Conservation (phyloP, 2,329 filamentous ascomycete genomes). For the Phialophora tarda region DNA sequence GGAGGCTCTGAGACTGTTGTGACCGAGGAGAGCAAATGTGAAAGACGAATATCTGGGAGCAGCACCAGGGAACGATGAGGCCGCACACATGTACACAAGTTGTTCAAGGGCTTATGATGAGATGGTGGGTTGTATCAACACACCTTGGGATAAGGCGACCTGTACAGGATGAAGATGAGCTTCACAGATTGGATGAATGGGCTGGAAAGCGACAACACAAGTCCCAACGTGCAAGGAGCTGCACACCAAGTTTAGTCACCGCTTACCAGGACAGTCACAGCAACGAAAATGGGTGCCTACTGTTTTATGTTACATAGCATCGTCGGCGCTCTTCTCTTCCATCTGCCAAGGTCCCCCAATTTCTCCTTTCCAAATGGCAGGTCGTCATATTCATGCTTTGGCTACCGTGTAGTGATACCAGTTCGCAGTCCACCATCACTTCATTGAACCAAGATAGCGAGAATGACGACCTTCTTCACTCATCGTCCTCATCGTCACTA, state of each 20-base stretch:
- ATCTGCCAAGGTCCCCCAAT: not conserved
- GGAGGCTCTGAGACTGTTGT: not conserved
- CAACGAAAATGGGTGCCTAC: not conserved
- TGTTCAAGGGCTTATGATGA: not conserved
- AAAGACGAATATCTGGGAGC: not conserved
- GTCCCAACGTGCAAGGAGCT: not conserved
- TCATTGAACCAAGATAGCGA: not conserved
- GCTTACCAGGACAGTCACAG: not conserved
- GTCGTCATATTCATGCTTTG: not conserved
- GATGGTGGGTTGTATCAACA: not conserved
- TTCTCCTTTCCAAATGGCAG: not conserved
- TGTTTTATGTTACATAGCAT: not conserved
- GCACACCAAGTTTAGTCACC: not conserved
- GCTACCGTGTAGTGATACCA: not conserved
- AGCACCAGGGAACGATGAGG: not conserved
- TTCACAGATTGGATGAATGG: not conserved
- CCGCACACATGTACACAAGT: not conserved
- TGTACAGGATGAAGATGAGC: not conserved
- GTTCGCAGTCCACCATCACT: not conserved
- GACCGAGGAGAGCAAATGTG: not conserved
- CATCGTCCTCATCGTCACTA: conserved; percentile 50
- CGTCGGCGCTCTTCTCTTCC: not conserved
- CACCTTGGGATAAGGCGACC: not conserved
- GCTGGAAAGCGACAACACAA: not conserved
- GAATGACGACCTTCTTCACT: not conserved